Evolutionary conservation across 805 yeast genomes (phyloP).

Genomic region (Ogataea methanolica): DNA sequence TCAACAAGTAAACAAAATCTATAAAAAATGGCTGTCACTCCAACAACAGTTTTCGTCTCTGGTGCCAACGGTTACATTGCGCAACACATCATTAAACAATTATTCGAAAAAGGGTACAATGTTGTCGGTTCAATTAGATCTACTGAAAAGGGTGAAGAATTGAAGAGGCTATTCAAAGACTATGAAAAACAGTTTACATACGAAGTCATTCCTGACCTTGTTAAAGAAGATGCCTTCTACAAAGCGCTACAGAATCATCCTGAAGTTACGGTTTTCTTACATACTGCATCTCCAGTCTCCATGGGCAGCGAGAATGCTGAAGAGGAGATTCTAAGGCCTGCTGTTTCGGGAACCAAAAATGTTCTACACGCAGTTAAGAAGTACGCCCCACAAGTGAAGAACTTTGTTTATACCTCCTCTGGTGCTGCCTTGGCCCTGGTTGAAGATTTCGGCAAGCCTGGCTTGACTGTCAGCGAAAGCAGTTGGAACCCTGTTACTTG

Average conservation of each 20-base stretch:
- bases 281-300: conserved; percentile 47
- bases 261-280: conserved; percentile 41
- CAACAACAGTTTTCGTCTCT: conserved; percentile 14
- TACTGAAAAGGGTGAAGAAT: conserved; percentile 36
- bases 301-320: conserved; percentile 36
- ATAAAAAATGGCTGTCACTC: not conserved
- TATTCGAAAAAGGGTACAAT: conserved; percentile 15
- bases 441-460: conserved; percentile 2
- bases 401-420: conserved; percentile 55
- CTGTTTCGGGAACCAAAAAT: conserved; percentile 50
- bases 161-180: conserved; percentile 21
- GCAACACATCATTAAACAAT: conserved; percentile 13
- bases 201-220: conserved; percentile 34
- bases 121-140: conserved; percentile 31
- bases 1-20: no score
- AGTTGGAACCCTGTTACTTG: conserved; percentile 36
- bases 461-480: conserved; percentile 27
- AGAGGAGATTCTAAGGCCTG: conserved; percentile 53
- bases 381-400: conserved; percentile 40
- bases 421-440: conserved; percentile 38
- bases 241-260: conserved; percentile 36
- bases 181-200: conserved; percentile 23
- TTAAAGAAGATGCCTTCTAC: conserved; percentile 42
- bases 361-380: conserved; percentile 40
- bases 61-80: conserved; percentile 22